phyloP scores from a whole-genome alignment of 176 grass and related monocot genomes.

The Bothriochloa decipiens region DNA sequence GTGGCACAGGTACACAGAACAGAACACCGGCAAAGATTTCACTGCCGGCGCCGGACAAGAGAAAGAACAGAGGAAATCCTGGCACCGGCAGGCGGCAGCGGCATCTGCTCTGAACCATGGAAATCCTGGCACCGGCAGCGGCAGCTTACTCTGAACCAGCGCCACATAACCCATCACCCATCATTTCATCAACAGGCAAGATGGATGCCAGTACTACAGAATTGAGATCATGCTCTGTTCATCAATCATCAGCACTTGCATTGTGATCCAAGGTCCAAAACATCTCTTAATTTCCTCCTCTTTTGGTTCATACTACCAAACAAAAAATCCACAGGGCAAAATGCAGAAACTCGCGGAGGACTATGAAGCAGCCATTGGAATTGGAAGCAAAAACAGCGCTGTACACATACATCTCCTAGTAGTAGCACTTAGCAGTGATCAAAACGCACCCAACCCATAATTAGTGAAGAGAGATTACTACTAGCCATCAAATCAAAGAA shows the following conservation, averaged over 20 bases:
- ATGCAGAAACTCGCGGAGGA: slow-evolving; percentile 32
- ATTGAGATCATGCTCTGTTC: background rate
- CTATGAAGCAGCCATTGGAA: slow-evolving; percentile 20
- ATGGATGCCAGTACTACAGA: background rate
- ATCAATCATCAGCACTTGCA: slow-evolving; percentile 15
- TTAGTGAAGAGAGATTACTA: slow-evolving; percentile 47
- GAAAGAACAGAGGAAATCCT: background rate
- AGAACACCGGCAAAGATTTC: background rate
- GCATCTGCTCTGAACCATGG: background rate
- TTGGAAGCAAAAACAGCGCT: slow-evolving; percentile 45
- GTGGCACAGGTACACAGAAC: background rate
- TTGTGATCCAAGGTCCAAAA: slow-evolving; percentile 27
- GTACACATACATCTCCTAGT: slow-evolving; percentile 50
- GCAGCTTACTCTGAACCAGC: background rate
- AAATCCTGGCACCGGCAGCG: background rate
- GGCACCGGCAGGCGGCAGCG: background rate
- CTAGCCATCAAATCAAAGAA: slow-evolving; percentile 21
- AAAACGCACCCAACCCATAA: slow-evolving; percentile 40
- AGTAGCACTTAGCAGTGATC: slow-evolving; percentile 49
- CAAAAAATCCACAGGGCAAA: slow-evolving; percentile 23
- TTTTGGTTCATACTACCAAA: slow-evolving; percentile 12
- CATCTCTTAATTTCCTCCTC: background rate
- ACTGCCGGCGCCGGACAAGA: background rate
- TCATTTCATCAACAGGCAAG: background rate
- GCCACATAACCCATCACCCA: background rate